Evolutionary conservation across 257 asterid genomes (phyloP).

Genomic region (Jasminum sambac): DNA sequence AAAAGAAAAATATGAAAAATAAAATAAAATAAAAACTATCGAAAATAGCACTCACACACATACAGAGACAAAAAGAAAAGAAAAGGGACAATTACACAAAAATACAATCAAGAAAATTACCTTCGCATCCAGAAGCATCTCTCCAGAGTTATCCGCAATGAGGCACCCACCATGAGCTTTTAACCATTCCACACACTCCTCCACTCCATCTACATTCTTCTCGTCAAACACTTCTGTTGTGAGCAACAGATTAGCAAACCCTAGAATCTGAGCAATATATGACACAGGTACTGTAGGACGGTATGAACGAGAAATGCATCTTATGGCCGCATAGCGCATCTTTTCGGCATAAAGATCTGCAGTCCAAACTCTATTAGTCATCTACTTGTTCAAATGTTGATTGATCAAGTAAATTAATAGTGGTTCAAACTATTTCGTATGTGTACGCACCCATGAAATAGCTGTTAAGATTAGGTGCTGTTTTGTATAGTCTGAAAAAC

Average conservation of each 20-base stretch:
- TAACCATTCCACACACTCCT: constrained; percentile 93
- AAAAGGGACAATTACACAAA: background rate
- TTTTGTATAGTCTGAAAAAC: constrained; percentile 81
- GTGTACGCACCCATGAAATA: constrained; percentile 78
- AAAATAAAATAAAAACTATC: too few relatives aligned
- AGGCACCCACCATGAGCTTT: constrained; percentile 95
- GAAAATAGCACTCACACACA: too few relatives aligned
- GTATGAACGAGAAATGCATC: constrained; percentile 87
- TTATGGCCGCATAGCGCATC: constrained; percentile 94
- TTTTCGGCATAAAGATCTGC: constrained; percentile 95
- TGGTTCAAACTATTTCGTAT: constrained; percentile 5
- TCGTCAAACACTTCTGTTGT: constrained; percentile 51
- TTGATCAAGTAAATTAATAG: constrained; percentile 8
- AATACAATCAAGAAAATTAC: constrained; percentile 35
- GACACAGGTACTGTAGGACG: constrained; percentile 91
- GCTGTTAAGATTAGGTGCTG: constrained; percentile 81
- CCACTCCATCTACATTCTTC: constrained; percentile 65
- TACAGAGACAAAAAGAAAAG: too few relatives aligned
- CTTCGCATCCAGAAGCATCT: constrained; percentile 79
- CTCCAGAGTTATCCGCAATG: constrained; percentile 64
- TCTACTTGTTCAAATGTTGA: constrained; percentile 11
- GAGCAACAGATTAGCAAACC: constrained; percentile 55
- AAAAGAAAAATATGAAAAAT: background rate
- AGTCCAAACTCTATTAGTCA: constrained; percentile 19
- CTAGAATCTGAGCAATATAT: constrained; percentile 73